phyloP scores from a whole-genome alignment of 2,329 filamentous ascomycete species.

The Epichloe glyceriae region DNA sequence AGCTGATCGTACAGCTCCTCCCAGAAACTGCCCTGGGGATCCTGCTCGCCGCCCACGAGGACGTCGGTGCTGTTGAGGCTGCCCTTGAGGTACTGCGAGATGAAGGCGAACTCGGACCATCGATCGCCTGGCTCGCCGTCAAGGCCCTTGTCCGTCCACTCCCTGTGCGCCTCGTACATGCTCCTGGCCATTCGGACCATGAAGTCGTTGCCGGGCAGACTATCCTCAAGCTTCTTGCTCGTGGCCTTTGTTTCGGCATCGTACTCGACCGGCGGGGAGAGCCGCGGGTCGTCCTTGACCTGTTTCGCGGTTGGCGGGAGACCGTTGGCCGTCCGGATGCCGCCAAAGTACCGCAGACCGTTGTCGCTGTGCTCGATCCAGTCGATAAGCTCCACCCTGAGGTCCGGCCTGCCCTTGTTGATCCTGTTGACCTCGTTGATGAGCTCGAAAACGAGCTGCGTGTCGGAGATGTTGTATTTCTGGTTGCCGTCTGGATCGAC shows the following conservation, averaged over 20 bases:
- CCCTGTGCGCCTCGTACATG: constrained; percentile 31
- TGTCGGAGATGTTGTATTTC: constrained; percentile 46
- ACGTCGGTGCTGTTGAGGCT: constrained; percentile 40
- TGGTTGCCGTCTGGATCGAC: constrained; percentile 34
- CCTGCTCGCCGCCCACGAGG: constrained; percentile 15
- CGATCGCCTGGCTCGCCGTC: constrained; percentile 39
- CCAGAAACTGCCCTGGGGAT: constrained; percentile 31
- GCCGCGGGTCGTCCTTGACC: constrained; percentile 29
- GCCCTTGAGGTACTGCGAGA: constrained; percentile 44
- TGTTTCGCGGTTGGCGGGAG: constrained; percentile 39
- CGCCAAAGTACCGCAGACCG: constrained; percentile 34
- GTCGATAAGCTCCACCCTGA: constrained; percentile 46
- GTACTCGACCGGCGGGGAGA: constrained; percentile 16
- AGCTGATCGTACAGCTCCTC: constrained; percentile 19
- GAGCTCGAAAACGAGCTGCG: constrained; percentile 52
- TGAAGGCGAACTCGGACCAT: constrained; percentile 52
- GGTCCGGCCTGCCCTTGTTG: constrained; percentile 36
- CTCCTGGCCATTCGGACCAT: constrained; percentile 25
- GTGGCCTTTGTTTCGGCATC: constrained; percentile 21
- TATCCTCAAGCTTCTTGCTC: constrained; percentile 22
- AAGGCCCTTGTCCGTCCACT: constrained; percentile 23
- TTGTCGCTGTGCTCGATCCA: constrained; percentile 47
- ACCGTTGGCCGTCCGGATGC: constrained; percentile 35
- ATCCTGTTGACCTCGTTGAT: constrained; percentile 45
- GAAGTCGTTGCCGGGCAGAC: constrained; percentile 23